A percentile compares a stretch with the other conserved stretches of the same genome.
Conservation (phyloP, 768 basidiomycete genomes). For the Rhodotorula kratochvilovae region DNA sequence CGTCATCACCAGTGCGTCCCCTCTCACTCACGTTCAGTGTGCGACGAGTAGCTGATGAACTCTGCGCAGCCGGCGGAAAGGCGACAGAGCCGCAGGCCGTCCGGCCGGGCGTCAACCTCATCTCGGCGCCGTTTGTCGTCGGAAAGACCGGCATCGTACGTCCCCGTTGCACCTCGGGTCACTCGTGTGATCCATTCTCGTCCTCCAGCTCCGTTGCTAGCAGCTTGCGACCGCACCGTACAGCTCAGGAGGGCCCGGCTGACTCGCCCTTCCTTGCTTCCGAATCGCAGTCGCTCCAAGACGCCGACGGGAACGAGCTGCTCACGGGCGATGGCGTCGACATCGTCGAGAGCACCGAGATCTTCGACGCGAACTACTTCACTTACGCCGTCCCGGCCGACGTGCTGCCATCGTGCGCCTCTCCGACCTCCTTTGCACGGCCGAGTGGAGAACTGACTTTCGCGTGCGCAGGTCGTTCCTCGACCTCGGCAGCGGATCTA, state of each 20-base stretch:
- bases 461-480: background rate
- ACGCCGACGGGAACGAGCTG: background rate
- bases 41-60: background rate
- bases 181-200: too few species aligned
- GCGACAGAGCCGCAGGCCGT: background rate
- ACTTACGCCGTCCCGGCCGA: constrained; percentile 7
- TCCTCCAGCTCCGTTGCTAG: too few species aligned
- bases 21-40: background rate
- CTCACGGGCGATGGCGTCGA: constrained; percentile 4
- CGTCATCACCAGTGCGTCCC: constrained; percentile 4
- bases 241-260: background rate
- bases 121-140: constrained; percentile 2
- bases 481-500: background rate
- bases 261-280: background rate
- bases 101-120: constrained; percentile 8
- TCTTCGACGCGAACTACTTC: constrained; percentile 23
- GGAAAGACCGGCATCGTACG: constrained; percentile 18
- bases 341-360: background rate
- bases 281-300: constrained; percentile 13
- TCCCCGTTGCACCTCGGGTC: too few species aligned
- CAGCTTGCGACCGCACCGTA: too few species aligned
- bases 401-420: background rate
- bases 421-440: background rate
- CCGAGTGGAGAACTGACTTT: too few species aligned
- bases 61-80: constrained; percentile 6